phyloP scores from a whole-genome alignment of 2,329 filamentous ascomycete species.

The Fusarium sp. region DNA sequence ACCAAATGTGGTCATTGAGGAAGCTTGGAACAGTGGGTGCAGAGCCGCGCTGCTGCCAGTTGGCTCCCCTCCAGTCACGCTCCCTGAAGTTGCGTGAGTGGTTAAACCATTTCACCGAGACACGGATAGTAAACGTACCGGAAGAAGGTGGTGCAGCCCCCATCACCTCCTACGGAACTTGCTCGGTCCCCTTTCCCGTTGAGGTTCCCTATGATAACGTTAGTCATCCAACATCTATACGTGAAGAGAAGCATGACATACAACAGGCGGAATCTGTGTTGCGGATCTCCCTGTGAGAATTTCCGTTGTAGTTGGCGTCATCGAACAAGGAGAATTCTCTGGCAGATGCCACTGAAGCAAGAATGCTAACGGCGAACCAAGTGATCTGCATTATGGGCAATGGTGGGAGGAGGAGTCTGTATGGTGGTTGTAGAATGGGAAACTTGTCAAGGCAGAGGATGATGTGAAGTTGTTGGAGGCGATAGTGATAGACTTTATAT shows the following conservation, averaged over 20 bases:
- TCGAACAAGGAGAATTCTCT: neutral
- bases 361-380: neutral
- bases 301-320: neutral
- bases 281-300: neutral
- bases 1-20: constrained; percentile 5
- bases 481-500: too few relatives aligned
- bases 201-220: neutral
- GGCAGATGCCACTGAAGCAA: neutral
- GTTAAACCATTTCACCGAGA: neutral
- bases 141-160: neutral
- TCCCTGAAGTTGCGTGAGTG: neutral
- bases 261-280: neutral
- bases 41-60: neutral
- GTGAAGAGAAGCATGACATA: neutral
- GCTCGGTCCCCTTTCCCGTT: neutral
- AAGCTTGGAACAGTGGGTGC: constrained; percentile 1
- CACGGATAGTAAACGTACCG: neutral
- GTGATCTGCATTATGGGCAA: neutral
- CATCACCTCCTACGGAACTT: neutral
- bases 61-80: neutral
- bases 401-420: too few relatives aligned
- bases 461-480: too few relatives aligned
- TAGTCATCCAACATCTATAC: neutral
- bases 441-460: too few relatives aligned
- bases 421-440: too few relatives aligned